Evolutionary conservation across 2,329 filamentous ascomycete genomes (phyloP), one percentile per base, ranked within the genome.

Genomic region (Fusarium humuli): DNA sequence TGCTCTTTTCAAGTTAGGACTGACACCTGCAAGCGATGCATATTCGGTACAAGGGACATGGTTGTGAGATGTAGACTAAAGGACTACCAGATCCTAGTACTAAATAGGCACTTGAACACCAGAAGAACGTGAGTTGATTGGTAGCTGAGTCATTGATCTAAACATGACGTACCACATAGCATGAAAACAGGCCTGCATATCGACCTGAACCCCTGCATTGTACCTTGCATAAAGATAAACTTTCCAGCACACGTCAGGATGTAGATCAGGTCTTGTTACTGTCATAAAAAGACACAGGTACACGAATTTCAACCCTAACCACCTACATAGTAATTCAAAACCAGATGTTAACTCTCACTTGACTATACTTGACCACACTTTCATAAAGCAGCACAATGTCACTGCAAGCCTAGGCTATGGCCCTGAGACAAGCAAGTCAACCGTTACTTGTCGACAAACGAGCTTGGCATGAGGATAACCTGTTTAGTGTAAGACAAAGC

Each of bases 171-270:
- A n/a, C 34, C 34, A 37, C 30, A 37, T 7, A 32, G 7, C 5
- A 25, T 11, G 48, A 37, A 50, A 27, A 13, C 22, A 37, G 30
- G 6, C 34, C 34, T 37, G 34, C 18, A 37, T 8, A 32, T 27
- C 10, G 2, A 8, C 29, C 29, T 18, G 14, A 20, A 12, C 22
- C n/a, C 23, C 34, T 44, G 34, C 16, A 29, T 34, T 41, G 10
- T 13, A 25, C 27, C 30, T 10, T 7, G 46, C 20, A 58, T 18
- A 44, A 12, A 7, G 22, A 52, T 53, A 13, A 13, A 44, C 30
- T 9, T 3, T 4, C 12, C 0, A 50, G 23, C 22, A 5, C 10
- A 18, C 20, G 2, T 12, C 14, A n/a, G 14, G 4, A 5, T 2
- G 18, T 3, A 59, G 3, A 18, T 23, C 2, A 41, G 2, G 34